Evolutionary conservation across 2,329 filamentous ascomycete genomes (phyloP).

Genomic region (Cordyceps fumosorosea): DNA sequence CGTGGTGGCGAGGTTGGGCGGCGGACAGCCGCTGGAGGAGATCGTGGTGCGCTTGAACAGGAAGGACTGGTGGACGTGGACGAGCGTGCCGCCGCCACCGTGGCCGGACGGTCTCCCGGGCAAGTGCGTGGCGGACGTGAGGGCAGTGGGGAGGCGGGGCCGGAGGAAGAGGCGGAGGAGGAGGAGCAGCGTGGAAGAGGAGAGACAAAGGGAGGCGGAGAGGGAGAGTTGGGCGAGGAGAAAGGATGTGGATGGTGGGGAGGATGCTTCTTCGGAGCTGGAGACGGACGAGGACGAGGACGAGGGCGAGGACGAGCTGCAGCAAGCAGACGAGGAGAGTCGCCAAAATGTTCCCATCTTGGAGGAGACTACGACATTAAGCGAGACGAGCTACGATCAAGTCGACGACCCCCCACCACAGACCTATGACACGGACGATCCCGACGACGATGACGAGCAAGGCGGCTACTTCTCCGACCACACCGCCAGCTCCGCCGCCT

Average conservation of each 20-base stretch:
- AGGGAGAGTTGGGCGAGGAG: background rate
- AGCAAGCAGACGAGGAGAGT: background rate
- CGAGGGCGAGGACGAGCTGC: background rate
- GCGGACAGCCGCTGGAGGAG: constrained; percentile 3
- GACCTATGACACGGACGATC: background rate
- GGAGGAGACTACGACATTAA: background rate
- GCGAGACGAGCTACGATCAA: background rate
- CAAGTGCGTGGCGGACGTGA: constrained; percentile 1
- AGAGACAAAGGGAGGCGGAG: background rate
- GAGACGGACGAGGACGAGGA: background rate
- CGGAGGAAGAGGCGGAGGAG: background rate
- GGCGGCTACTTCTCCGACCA: constrained; percentile 10
- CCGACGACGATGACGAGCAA: background rate
- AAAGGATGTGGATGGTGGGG: background rate
- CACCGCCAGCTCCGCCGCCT: background rate
- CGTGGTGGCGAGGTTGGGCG: background rate
- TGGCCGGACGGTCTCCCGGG: constrained; percentile 2
- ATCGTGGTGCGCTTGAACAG: constrained; percentile 6
- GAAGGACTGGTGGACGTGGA: constrained; percentile 11
- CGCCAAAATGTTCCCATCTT: background rate
- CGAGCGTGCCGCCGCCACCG: constrained; percentile 5
- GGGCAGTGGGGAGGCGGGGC: background rate
- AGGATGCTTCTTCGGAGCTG: background rate
- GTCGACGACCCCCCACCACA: background rate
- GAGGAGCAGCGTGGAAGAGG: background rate